Evolutionary conservation across 306 rosid species (phyloP).

Genomic region (Luffa aegyptiaca): DNA sequence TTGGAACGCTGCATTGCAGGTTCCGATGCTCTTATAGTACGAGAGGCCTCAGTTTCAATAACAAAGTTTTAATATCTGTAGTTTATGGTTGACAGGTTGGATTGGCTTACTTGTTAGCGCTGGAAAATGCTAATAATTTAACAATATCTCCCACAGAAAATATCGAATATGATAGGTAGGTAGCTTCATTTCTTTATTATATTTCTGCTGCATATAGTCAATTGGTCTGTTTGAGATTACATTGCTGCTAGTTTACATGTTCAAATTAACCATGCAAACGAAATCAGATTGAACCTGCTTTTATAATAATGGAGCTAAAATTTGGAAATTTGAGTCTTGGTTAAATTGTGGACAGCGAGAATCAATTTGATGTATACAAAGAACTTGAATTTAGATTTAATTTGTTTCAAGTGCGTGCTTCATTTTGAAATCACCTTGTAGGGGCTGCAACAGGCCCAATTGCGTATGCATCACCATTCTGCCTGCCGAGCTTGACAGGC

Average conservation of each 20-base stretch:
- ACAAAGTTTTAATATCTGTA: conserved; percentile 2
- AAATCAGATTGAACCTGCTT: not conserved
- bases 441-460: not conserved
- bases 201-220: not conserved
- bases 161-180: conserved; percentile 89
- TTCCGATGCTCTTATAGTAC: not conserved
- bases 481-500: not conserved
- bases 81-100: conserved; percentile 57
- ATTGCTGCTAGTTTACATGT: not conserved
- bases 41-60: not conserved
- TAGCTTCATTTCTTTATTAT: conserved; percentile 9
- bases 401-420: not conserved
- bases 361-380: not conserved
- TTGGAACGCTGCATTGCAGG: not conserved
- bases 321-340: not conserved
- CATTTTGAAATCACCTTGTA: not conserved
- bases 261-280: not conserved
- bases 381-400: not conserved
- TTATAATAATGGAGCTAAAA: not conserved
- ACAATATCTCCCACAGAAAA: conserved; percentile 54
- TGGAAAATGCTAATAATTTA: conserved; percentile 69
- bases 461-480: not conserved
- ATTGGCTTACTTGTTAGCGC: conserved; percentile 84
- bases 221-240: not conserved
- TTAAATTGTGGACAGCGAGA: not conserved